Evolutionary conservation across 768 basidiomycete genomes (phyloP).

Genomic region (Mycena chlorophos): DNA sequence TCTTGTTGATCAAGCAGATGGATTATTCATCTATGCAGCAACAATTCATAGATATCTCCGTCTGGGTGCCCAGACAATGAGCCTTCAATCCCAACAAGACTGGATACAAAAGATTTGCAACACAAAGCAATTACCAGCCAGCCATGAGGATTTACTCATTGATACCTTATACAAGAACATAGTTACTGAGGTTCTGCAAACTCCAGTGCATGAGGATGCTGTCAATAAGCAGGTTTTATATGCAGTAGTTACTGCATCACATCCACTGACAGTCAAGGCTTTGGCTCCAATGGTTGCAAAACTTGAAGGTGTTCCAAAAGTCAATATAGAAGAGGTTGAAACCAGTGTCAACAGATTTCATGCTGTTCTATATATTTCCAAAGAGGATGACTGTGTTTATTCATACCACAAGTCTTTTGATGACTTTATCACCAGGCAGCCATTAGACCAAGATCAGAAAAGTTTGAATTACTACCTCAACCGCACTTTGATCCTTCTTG

Average conservation of each 20-base stretch:
- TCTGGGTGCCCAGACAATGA: neutral
- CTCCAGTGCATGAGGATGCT: too few relatives aligned
- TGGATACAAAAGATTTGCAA: neutral
- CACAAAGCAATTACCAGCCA: too few relatives aligned
- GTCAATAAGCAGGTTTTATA: neutral
- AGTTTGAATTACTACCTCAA: neutral
- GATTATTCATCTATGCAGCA: constrained; percentile 7
- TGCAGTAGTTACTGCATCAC: neutral
- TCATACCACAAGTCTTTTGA: constrained; percentile 7
- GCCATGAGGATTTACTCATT: too few relatives aligned
- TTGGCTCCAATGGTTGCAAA: constrained; percentile 4
- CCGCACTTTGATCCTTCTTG: neutral
- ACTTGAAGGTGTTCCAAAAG: neutral
- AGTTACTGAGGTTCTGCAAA: too few relatives aligned
- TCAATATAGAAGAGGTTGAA: neutral
- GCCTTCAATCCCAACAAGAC: neutral
- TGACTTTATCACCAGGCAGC: neutral
- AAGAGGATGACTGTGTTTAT: neutral
- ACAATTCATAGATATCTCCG: constrained; percentile 1
- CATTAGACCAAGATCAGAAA: neutral
- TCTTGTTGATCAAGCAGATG: neutral
- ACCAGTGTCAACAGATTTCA: neutral
- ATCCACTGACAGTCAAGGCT: neutral
- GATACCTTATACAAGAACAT: too few relatives aligned
- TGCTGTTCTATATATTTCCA: constrained; percentile 5